Conservation (phyloP, 1,284 basidiomycete genomes). For the Mixia osmundae region DNA sequence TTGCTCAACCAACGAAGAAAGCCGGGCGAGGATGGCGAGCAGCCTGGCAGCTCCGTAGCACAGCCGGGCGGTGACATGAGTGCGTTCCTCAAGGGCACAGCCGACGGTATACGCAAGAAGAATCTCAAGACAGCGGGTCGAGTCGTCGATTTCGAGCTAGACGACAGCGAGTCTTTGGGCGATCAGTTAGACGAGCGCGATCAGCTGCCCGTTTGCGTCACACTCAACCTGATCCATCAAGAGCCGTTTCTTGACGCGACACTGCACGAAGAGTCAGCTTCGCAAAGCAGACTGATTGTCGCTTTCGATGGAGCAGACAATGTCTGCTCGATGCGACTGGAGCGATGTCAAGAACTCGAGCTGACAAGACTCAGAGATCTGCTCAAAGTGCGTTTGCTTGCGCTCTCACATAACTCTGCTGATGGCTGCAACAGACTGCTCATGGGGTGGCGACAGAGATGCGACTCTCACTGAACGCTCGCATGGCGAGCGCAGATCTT, state of each 20-base stretch:
- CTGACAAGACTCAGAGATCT: neutral
- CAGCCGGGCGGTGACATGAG: slow-evolving; percentile 23
- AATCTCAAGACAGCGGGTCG: slow-evolving; percentile 22
- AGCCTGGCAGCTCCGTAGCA: slow-evolving; percentile 4
- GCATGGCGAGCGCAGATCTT: no score
- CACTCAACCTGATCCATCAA: slow-evolving; percentile 40
- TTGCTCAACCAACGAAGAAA: slow-evolving; percentile 22
- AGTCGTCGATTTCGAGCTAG: slow-evolving; percentile 51
- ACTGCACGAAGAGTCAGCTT: slow-evolving; percentile 2
- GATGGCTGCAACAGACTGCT: no score
- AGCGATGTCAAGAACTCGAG: neutral
- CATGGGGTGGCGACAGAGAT: no score
- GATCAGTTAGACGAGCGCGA: slow-evolving; percentile 35
- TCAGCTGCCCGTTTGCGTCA: slow-evolving; percentile 45
- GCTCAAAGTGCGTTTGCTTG: slow-evolving; percentile 1
- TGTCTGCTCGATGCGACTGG: slow-evolving; percentile 1
- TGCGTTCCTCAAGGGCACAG: slow-evolving; percentile 18
- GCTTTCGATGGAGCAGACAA: slow-evolving; percentile 1
- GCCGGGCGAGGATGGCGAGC: neutral
- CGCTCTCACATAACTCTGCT: no score
- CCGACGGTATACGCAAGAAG: slow-evolving; percentile 35
- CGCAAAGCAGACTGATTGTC: neutral
- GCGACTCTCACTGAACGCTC: no score
- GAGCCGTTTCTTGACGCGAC: slow-evolving; percentile 9
- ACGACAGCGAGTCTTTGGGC: slow-evolving; percentile 63